These are phyloP conservation scores for Penicillium expansum DNA, from an alignment of 2,329 filamentous ascomycete species.

Conservation along the genomic window DNA sequence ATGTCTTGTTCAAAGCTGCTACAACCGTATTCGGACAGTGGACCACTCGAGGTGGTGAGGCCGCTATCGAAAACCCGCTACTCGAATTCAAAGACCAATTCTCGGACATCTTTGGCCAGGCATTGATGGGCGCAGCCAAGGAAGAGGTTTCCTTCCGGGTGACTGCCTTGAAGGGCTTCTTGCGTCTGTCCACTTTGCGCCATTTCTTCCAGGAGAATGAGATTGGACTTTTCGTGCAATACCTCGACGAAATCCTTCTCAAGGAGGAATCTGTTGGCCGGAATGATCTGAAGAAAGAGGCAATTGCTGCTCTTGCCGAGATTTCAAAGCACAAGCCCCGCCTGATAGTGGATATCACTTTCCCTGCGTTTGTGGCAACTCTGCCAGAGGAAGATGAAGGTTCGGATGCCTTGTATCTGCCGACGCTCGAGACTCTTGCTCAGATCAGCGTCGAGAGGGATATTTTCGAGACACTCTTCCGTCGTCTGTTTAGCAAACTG, in stretches of 20 bases:
- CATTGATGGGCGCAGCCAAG: constrained; percentile 52
- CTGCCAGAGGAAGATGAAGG: constrained; percentile 58
- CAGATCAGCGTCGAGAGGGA: constrained; percentile 62
- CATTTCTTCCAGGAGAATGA: constrained; percentile 52
- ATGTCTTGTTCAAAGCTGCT: constrained; percentile 58
- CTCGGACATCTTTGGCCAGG: constrained; percentile 55
- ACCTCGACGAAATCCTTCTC: constrained; percentile 60
- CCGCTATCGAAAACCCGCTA: constrained; percentile 43
- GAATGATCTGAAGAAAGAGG: constrained; percentile 57
- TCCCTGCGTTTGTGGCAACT: constrained; percentile 64
- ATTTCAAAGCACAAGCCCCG: constrained; percentile 62
- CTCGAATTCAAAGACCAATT: constrained; percentile 51
- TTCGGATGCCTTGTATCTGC: constrained; percentile 48
- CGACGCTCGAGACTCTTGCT: constrained; percentile 62
- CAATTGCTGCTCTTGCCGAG: constrained; percentile 58
- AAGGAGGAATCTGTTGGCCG: constrained; percentile 57
- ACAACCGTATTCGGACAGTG: constrained; percentile 57
- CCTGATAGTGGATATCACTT: constrained; percentile 62
- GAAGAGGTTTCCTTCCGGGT: constrained; percentile 52
- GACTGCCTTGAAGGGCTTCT: constrained; percentile 48
- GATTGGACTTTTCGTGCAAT: constrained; percentile 54
- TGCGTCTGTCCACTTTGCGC: constrained; percentile 46
- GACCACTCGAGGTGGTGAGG: constrained; percentile 43
- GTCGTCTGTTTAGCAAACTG: constrained; percentile 63
- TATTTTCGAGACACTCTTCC: constrained; percentile 62